These are phyloP conservation scores for Cenococcum geophilum DNA, from an alignment of 495 filamentous ascomycete species.

Conservation along the genomic window DNA sequence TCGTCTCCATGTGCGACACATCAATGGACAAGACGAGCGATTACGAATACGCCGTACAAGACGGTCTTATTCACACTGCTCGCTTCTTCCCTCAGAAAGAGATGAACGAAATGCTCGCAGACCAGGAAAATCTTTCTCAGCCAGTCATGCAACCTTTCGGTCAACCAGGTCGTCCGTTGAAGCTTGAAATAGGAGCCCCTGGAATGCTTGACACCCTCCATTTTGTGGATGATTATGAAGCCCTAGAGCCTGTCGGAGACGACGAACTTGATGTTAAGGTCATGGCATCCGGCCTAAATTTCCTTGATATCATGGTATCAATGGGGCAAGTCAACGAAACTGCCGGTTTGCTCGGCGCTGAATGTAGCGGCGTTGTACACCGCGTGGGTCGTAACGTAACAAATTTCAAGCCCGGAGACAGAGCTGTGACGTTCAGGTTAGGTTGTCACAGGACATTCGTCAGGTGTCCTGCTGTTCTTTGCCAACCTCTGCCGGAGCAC, in stretches of 20 bases:
- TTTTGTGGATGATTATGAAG: slow-evolving; percentile 16
- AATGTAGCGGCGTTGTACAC: slow-evolving; percentile 18
- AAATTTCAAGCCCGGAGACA: slow-evolving; percentile 36
- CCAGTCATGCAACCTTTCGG: background rate
- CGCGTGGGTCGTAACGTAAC: slow-evolving; percentile 19
- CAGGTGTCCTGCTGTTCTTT: background rate
- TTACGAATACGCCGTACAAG: too few species aligned
- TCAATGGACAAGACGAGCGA: too few species aligned
- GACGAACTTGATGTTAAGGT: slow-evolving; percentile 16
- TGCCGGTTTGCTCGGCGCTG: slow-evolving; percentile 3
- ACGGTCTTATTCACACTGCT: too few species aligned
- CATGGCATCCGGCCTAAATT: slow-evolving; percentile 19
- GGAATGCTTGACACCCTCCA: background rate
- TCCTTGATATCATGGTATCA: slow-evolving; percentile 11
- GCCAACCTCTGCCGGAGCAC: slow-evolving; percentile 40
- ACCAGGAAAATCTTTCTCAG: too few species aligned
- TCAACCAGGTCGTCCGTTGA: background rate
- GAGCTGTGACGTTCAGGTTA: background rate
- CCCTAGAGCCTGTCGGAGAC: background rate
- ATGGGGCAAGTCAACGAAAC: slow-evolving; percentile 10
- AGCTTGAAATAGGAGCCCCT: background rate
- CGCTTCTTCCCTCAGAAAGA: too few species aligned
- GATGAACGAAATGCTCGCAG: background rate
- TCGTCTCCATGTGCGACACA: too few species aligned
- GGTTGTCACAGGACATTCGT: background rate